Evolutionary conservation across 2,329 filamentous ascomycete genomes (phyloP).

Genomic region (Penicillium sp.): DNA sequence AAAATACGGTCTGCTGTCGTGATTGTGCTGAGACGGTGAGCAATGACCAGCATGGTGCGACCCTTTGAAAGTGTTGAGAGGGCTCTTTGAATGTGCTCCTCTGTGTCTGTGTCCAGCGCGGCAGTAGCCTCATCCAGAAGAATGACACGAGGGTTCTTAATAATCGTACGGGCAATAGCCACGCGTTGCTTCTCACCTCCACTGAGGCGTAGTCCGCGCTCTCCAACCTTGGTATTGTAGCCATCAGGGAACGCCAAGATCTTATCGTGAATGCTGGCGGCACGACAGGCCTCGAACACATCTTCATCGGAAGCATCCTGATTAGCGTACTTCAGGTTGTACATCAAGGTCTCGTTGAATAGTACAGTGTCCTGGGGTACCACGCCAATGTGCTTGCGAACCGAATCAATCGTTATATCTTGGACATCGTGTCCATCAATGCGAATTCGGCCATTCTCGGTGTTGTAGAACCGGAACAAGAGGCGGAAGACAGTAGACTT

Average conservation of each 20-base stretch:
- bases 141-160: slow-evolving; percentile 90
- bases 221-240: slow-evolving; percentile 87
- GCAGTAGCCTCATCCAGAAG: slow-evolving; percentile 93
- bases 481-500: slow-evolving; percentile 96
- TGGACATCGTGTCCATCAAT: slow-evolving; percentile 84
- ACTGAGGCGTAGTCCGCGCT: slow-evolving; percentile 81
- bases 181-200: slow-evolving; percentile 93
- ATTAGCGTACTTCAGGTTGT: slow-evolving; percentile 89
- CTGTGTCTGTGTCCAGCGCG: slow-evolving; percentile 86
- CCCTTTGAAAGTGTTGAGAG: slow-evolving; percentile 79
- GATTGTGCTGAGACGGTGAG: slow-evolving; percentile 83
- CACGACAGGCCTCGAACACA: slow-evolving; percentile 77
- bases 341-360: slow-evolving; percentile 94
- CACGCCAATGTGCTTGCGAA: slow-evolving; percentile 87
- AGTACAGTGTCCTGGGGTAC: slow-evolving; percentile 95
- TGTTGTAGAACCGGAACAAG: slow-evolving; percentile 95
- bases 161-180: slow-evolving; percentile 87
- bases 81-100: slow-evolving; percentile 88
- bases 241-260: slow-evolving; percentile 86
- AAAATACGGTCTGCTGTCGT: slow-evolving; percentile 84
- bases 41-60: slow-evolving; percentile 92
- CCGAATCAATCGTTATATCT: slow-evolving; percentile 88
- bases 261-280: slow-evolving; percentile 89
- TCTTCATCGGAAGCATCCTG: slow-evolving; percentile 78
- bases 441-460: slow-evolving; percentile 74